Evolutionary conservation across 345 rosid genomes (phyloP), one percentile per base, ranked within the genome.

Genomic region (Garcia nutans): DNA sequence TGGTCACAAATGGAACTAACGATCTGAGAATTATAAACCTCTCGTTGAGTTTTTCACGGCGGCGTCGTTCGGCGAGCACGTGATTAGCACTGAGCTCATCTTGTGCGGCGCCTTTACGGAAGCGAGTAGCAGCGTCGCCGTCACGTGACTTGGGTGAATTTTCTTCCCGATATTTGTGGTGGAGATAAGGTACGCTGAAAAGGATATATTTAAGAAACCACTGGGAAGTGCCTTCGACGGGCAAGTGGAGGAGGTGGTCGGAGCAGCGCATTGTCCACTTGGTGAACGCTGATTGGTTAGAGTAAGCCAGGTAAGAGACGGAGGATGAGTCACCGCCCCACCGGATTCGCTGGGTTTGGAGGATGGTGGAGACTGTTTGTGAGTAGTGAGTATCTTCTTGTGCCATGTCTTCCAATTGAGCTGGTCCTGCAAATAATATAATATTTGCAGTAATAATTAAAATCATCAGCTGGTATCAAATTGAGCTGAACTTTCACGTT

Each of bases 31-130:
- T 86, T 41, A 89, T 83, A 80, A 96, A 96, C 79, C 96, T 79
- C 88, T 96, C 94, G 67, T 96, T 96, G 4, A 96, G 89, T 83
- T 96, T 96, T 87, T 93, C 98, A 0, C 98, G 88, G 2, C 99
- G 89, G 37, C 98, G 95, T 44, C 99, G 87, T 86, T 96, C 98
- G 0, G 99, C 98, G 24, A 92, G 85, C 37, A 92, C 97, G 58
- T 96, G 99, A 82, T 88, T 96, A 24, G 97, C 94, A 77, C 89
- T 90, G 71, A 89, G 90, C 82, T 92, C 97, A 2, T 89, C 95
- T 65, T 87, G 92, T 0, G 82, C 47, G 23, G 82, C 77, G 58
- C 86, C 82, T 52, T 83, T 89, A 8, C 86, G 87, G 82, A 85
- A 78, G 28, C 83, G 83, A 20, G 57, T 60, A 19, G 81, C 76